Percentiles rank a stretch among this genome's conserved stretches.
Conservation (phyloP, 805 yeast species). For the Ogataea degrootiae region DNA sequence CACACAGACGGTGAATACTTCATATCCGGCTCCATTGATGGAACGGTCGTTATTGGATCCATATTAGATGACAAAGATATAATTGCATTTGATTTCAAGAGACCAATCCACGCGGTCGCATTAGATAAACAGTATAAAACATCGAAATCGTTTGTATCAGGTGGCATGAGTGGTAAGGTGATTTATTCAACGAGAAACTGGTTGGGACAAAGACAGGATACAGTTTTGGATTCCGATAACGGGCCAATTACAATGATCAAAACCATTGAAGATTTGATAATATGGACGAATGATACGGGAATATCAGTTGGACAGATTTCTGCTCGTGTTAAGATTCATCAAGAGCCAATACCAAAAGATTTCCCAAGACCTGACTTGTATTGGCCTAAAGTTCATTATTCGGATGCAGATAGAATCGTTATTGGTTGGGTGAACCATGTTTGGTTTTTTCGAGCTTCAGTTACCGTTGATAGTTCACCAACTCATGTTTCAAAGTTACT, state of each 20-base stretch:
- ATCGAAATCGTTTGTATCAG: conserved; percentile 68
- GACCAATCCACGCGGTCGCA: conserved; percentile 87
- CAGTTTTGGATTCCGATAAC: conserved; percentile 49
- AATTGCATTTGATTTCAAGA: conserved; percentile 71
- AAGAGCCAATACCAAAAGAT: conserved; percentile 52
- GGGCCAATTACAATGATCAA: conserved; percentile 71
- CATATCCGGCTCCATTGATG: conserved; percentile 91
- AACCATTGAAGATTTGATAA: conserved; percentile 56
- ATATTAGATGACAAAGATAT: conserved; percentile 57
- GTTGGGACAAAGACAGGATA: conserved; percentile 79
- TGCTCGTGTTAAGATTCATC: conserved; percentile 43
- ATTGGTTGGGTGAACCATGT: conserved; percentile 82
- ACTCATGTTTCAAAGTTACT: conserved; percentile 36
- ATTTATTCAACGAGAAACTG: conserved; percentile 73
- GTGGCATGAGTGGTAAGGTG: conserved; percentile 87
- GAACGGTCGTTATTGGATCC: conserved; percentile 81
- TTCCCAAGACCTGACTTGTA: conserved; percentile 69
- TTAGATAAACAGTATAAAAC: conserved; percentile 64
- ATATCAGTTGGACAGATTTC: conserved; percentile 60
- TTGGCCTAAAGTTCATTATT: conserved; percentile 71
- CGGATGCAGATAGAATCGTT: conserved; percentile 60
- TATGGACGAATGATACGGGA: conserved; percentile 86
- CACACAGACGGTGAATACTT: conserved; percentile 69
- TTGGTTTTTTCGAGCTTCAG: conserved; percentile 47
- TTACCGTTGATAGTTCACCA: conserved; percentile 1